Evolutionary conservation across 2,329 filamentous ascomycete genomes (phyloP).

Genomic region (Bipolaris cookei): DNA sequence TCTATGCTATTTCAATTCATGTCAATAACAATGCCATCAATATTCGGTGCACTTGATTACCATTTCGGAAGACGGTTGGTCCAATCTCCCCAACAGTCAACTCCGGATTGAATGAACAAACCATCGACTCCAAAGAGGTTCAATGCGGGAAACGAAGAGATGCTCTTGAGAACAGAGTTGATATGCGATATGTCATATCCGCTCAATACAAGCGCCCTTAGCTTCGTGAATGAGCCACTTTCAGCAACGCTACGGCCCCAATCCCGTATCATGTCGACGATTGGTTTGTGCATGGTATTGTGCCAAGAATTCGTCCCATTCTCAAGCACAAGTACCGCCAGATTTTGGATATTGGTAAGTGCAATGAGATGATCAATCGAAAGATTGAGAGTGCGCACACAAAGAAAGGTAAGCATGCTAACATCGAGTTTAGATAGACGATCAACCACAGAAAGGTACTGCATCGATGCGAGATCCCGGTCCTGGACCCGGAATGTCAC

Average conservation of each 20-base stretch:
- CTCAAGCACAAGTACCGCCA: slow-evolving; percentile 26
- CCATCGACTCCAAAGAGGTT: slow-evolving; percentile 20
- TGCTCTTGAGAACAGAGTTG: slow-evolving; percentile 8
- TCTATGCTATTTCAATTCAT: background rate
- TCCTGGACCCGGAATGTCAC: slow-evolving; percentile 19
- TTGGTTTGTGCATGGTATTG: background rate
- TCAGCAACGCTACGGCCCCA: slow-evolving; percentile 31
- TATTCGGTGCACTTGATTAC: background rate
- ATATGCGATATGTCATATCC: slow-evolving; percentile 13
- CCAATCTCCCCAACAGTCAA: slow-evolving; percentile 8
- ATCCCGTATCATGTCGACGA: slow-evolving; percentile 14
- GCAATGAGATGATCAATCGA: slow-evolving; percentile 21
- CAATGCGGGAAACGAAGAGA: slow-evolving; percentile 25
- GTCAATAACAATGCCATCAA: slow-evolving; percentile 3
- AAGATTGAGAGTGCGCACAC: slow-evolving; percentile 19
- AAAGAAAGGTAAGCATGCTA: slow-evolving; percentile 28
- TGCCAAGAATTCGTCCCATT: background rate
- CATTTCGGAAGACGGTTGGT: background rate
- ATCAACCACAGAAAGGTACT: slow-evolving; percentile 22
- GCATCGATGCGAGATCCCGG: background rate
- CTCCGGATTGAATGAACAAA: background rate
- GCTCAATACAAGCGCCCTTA: slow-evolving; percentile 24
- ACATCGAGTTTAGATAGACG: slow-evolving; percentile 22
- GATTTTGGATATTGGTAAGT: slow-evolving; percentile 24
- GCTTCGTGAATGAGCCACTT: slow-evolving; percentile 24